Percentiles rank a stretch among this genome's conserved stretches.
Conservation (phyloP, 345 rosid genomes). For the Eucalyptus camaldulensis region DNA sequence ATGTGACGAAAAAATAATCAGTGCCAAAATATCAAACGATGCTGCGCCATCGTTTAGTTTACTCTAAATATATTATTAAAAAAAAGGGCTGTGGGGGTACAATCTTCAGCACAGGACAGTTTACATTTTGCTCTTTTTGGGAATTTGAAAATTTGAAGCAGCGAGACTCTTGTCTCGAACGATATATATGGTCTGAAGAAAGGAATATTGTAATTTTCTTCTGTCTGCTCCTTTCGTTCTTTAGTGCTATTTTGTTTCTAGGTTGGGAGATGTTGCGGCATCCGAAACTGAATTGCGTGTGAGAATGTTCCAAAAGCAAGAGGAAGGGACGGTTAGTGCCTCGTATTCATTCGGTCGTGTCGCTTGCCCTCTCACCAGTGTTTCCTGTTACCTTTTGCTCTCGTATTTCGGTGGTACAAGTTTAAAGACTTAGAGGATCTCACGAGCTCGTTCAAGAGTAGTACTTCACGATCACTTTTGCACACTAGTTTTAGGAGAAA, state of each 20-base stretch:
- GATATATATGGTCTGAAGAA: background rate
- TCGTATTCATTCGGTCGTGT: background rate
- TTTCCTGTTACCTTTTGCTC: background rate
- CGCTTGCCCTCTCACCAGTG: background rate
- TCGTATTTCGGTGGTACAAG: background rate
- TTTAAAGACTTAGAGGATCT: background rate
- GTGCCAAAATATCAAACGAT: background rate
- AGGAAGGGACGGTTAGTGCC: background rate
- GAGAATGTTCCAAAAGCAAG: background rate
- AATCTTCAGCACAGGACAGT: background rate
- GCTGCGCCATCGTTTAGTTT: background rate
- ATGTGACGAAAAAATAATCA: background rate
- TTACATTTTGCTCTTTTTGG: background rate
- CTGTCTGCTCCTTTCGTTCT: background rate
- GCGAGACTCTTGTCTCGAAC: background rate
- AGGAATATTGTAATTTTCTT: background rate
- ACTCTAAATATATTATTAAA: background rate
- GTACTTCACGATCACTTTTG: background rate
- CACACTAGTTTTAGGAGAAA: background rate
- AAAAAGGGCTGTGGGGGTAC: background rate
- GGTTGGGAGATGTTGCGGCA: background rate
- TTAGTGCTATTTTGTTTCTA: background rate
- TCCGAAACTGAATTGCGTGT: background rate
- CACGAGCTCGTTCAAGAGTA: background rate
- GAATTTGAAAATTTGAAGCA: background rate